Evolutionary conservation across 2,329 filamentous ascomycete species (phyloP).

Genomic region (Stemphylium lycopersici): DNA sequence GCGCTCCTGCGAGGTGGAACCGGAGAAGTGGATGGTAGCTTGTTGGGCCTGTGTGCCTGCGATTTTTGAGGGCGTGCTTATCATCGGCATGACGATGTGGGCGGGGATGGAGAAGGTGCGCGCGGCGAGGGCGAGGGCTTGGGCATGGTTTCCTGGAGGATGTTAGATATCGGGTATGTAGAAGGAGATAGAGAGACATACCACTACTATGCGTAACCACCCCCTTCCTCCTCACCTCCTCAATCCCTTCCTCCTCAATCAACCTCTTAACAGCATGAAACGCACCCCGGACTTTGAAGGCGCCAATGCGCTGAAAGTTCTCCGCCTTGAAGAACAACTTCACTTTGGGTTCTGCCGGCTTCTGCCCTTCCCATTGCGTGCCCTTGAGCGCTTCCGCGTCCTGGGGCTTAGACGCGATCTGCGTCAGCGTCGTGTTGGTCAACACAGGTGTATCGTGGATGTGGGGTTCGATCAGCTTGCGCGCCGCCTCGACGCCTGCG

Average conservation of each 20-base stretch:
- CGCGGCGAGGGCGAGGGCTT: conserved; percentile 87
- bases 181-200: conserved; percentile 46
- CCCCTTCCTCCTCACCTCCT: conserved; percentile 62
- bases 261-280: conserved; percentile 82
- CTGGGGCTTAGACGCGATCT: conserved; percentile 75
- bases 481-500: conserved; percentile 72
- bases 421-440: conserved; percentile 76
- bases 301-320: conserved; percentile 87
- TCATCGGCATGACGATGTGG: conserved; percentile 91
- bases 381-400: conserved; percentile 58
- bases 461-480: conserved; percentile 72
- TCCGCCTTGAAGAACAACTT: conserved; percentile 94
- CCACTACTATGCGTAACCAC: conserved; percentile 91
- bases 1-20: conserved; percentile 77
- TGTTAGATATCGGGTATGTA: too few species aligned
- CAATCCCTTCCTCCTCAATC: conserved; percentile 60
- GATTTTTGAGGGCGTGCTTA: conserved; percentile 84
- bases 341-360: conserved; percentile 70
- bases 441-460: conserved; percentile 85
- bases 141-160: conserved; percentile 82
- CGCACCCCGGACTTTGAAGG: conserved; percentile 90
- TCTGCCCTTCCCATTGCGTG: conserved; percentile 62
- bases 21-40: conserved; percentile 79
- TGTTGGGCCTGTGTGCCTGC: conserved; percentile 80
- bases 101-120: conserved; percentile 74